phyloP scores from a whole-genome alignment of 148 eudicot species.

The Polygonum aviculare region DNA sequence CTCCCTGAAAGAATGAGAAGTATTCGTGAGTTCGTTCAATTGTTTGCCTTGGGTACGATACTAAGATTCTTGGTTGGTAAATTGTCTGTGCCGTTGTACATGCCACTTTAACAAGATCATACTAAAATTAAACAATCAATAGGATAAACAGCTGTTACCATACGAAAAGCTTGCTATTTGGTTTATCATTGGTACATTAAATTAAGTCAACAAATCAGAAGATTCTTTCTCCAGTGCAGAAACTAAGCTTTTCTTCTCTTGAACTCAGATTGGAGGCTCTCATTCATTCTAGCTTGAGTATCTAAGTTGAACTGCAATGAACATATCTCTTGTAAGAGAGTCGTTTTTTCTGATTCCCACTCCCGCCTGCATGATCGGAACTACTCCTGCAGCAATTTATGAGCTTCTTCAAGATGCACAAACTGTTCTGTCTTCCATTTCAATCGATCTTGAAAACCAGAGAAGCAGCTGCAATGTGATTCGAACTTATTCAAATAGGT shows the following conservation, averaged over 20 bases:
- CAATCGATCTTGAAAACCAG: slow-evolving; percentile 39
- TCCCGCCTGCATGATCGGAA: slow-evolving; percentile 41
- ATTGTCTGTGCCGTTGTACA: background rate
- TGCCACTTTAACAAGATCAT: background rate
- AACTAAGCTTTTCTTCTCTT: too few relatives aligned
- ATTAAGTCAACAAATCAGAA: too few relatives aligned
- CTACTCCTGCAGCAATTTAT: slow-evolving; percentile 42
- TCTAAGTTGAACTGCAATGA: slow-evolving; percentile 47
- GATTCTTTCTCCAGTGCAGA: too few relatives aligned
- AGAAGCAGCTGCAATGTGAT: background rate
- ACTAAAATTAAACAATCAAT: background rate
- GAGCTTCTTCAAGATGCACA: slow-evolving; percentile 74
- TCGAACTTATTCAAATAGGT: background rate
- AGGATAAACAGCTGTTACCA: background rate
- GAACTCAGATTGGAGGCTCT: slow-evolving; percentile 39
- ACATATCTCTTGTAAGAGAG: slow-evolving; percentile 42
- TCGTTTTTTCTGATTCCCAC: slow-evolving; percentile 50
- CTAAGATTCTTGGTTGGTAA: background rate
- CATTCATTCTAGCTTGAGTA: slow-evolving; percentile 46
- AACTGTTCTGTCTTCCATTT: slow-evolving; percentile 82
- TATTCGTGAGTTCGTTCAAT: background rate
- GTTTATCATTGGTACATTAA: too few relatives aligned
- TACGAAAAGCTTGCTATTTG: background rate
- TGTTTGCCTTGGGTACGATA: background rate
- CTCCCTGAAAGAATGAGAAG: slow-evolving; percentile 48